These are phyloP conservation scores for Crassisporium funariophilum DNA, from an alignment of 768 basidiomycete genomes.

Conservation along the genomic window DNA sequence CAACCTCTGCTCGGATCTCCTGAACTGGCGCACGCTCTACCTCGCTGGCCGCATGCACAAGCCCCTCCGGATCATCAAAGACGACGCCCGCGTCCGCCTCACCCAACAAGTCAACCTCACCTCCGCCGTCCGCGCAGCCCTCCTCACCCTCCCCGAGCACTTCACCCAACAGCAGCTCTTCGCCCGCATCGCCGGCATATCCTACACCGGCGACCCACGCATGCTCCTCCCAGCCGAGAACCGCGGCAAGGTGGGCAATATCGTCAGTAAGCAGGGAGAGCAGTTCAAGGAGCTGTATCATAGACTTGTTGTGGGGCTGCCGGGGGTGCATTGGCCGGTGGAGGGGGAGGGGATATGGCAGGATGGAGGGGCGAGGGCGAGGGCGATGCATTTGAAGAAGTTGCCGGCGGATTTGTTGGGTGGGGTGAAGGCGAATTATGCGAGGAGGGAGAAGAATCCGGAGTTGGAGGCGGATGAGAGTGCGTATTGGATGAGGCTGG, in stretches of 20 bases:
- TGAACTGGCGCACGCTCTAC: constrained; percentile 93
- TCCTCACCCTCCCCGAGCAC: constrained; percentile 79
- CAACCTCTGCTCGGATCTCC: constrained; percentile 83
- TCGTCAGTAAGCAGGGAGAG: constrained; percentile 77
- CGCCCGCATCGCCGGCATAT: constrained; percentile 81
- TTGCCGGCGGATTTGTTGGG: constrained; percentile 69
- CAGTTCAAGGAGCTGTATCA: constrained; percentile 91
- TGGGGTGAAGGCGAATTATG: constrained; percentile 56
- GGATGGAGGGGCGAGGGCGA: constrained; percentile 67
- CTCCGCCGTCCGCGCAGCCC: constrained; percentile 87
- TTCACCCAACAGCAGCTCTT: constrained; percentile 87
- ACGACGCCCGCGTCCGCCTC: constrained; percentile 88
- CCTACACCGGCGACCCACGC: constrained; percentile 88
- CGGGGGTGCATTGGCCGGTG: constrained; percentile 75
- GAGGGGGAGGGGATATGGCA: constrained; percentile 63
- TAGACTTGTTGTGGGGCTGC: constrained; percentile 72
- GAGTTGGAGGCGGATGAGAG: constrained; percentile 65
- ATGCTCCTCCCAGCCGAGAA: constrained; percentile 97
- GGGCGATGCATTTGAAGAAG: constrained; percentile 75
- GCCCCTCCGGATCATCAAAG: constrained; percentile 89
- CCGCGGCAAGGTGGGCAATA: constrained; percentile 90
- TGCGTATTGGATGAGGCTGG: constrained; percentile 75
- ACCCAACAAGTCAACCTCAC: constrained; percentile 94
- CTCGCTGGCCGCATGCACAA: constrained; percentile 97
- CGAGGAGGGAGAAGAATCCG: constrained; percentile 29